phyloP scores from a whole-genome alignment of 1,284 basidiomycete genomes.

The Ustilago lituana region DNA sequence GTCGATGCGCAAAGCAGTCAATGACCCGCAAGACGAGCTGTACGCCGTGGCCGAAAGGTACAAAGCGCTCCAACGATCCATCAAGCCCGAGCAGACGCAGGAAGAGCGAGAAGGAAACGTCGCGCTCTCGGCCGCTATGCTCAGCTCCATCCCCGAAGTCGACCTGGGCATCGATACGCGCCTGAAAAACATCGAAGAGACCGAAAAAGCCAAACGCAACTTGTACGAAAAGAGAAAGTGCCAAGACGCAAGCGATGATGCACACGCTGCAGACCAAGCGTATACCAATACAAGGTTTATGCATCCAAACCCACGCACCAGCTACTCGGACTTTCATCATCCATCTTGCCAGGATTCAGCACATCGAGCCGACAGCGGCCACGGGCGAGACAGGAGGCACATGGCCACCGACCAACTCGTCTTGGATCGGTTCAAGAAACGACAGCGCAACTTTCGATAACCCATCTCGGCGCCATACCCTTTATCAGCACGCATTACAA shows the following conservation, averaged over 20 bases:
- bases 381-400: constrained; percentile 73
- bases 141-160: constrained; percentile 92
- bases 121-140: constrained; percentile 89
- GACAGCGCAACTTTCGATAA: constrained; percentile 29
- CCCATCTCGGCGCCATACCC: no score
- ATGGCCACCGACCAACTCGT: constrained; percentile 91
- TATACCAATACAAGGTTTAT: constrained; percentile 74
- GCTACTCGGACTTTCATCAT: constrained; percentile 2
- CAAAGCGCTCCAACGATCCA: constrained; percentile 62
- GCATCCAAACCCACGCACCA: neutral
- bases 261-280: constrained; percentile 77
- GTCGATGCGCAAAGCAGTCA: neutral
- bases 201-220: constrained; percentile 89
- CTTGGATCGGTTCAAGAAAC: constrained; percentile 69
- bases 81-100: constrained; percentile 71
- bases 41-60: constrained; percentile 80
- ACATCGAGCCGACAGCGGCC: no score
- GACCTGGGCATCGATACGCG: constrained; percentile 95
- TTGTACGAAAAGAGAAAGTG: constrained; percentile 78
- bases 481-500: no score
- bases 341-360: neutral
- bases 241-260: constrained; percentile 68
- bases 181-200: constrained; percentile 93
- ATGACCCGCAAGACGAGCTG: constrained; percentile 83
- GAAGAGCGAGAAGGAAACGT: constrained; percentile 86